A percentile compares a stretch with the other conserved stretches of the same genome.
These are phyloP conservation scores for Fusarium praegraminearum DNA, from an alignment of 2,329 filamentous ascomycete species.

Conservation along the genomic window DNA sequence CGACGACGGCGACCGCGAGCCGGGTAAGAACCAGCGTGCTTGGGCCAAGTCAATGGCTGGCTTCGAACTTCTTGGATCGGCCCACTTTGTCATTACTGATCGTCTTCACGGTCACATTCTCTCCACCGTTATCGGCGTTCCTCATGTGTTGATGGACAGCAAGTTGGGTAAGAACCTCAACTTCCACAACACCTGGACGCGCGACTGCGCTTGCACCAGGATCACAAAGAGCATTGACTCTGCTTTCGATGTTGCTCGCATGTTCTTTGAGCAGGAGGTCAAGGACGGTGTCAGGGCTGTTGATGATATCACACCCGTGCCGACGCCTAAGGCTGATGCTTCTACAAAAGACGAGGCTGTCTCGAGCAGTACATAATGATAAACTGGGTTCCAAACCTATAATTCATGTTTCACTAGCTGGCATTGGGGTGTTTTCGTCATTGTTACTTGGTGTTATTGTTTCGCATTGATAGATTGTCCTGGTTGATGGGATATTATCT, in stretches of 20 bases:
- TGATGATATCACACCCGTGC: constrained; percentile 4
- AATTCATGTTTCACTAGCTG: constrained; percentile 27
- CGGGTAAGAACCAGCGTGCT: constrained; percentile 46
- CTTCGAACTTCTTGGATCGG: constrained; percentile 44
- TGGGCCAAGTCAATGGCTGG: constrained; percentile 47
- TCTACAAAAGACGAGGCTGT: background rate
- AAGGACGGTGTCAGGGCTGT: constrained; percentile 27
- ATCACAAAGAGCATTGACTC: constrained; percentile 43
- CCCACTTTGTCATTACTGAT: constrained; percentile 46
- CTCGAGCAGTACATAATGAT: constrained; percentile 19
- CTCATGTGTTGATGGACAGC: constrained; percentile 47
- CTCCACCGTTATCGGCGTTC: constrained; percentile 46
- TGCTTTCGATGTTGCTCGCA: constrained; percentile 42
- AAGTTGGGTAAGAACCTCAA: constrained; percentile 49
- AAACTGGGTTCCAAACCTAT: constrained; percentile 11
- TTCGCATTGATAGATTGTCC: constrained; percentile 17
- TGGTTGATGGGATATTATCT: constrained; percentile 25
- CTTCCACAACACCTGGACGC: constrained; percentile 48
- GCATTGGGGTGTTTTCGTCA: constrained; percentile 15
- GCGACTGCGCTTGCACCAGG: constrained; percentile 45
- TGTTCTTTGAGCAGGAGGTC: constrained; percentile 37
- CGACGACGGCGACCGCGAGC: constrained; percentile 29
- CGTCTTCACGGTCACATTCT: constrained; percentile 47
- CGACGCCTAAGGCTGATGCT: constrained; percentile 20
- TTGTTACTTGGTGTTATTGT: constrained; percentile 21